Base-by-base conservation (phyloP, 1,139 yeast species). In the Candida sanyaensis region DNA sequence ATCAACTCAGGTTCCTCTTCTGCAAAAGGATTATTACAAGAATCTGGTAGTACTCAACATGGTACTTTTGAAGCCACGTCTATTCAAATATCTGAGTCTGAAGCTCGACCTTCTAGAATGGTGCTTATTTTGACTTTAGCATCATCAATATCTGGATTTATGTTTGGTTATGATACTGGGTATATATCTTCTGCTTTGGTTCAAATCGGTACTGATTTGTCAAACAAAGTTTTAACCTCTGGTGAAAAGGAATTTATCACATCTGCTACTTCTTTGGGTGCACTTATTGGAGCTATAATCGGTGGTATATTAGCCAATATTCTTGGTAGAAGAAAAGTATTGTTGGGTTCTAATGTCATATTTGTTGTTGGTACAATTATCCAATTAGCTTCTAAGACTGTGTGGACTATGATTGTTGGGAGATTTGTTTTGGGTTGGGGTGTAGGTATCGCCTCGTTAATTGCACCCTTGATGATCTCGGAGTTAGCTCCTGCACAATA, bases 81-180 rank as follows among this genome's bases (percentile, higher is more conserved):
- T 5, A 28, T 44, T 21, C 48, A 53, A 30, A 47, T 54, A 21
- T 48, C 55, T 3, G 62, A 60, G 11, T 48, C 53, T 41, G 55
- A 60, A 34, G 74, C 77, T 17, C 76, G 69, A 50, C 87, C 90
- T 9, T 78, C 92, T 12, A 70, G 75, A 9, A 68, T 88, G 61
- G 88, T 91, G 47, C 71, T 91, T 28, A 68, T 82, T 33, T 69
- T 92, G 48, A 88, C 96, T 0, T 73, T 86, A 47, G 83, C 89
- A 12, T 86, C 97, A 0, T 90, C 97, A 8, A 85, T 92, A 52
- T 90, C 97, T 1, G 98, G 98, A 4, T 91, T 91, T 66, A 84
- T 92, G 90, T 92, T 91, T 68, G 98, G 98, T 54, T 92, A 92
- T 63, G 98, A 92, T 65, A 92, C 98, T 0, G 98, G 97, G 52